Evolutionary conservation across 2,329 filamentous ascomycete genomes (phyloP).

Genomic region (Penicillium expansum): DNA sequence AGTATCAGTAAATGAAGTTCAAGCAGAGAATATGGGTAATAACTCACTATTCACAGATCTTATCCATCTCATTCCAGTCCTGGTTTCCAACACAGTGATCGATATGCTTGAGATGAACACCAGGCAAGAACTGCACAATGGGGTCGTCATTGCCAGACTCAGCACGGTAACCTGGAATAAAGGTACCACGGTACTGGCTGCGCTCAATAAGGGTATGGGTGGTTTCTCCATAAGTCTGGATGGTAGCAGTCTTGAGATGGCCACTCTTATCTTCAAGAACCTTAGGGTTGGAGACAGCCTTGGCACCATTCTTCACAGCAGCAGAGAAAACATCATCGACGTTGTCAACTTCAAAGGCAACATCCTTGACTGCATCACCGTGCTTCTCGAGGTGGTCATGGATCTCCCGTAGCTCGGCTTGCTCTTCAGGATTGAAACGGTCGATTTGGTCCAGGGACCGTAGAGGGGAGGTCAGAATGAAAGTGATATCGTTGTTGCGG

Average conservation of each 20-base stretch:
- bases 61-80: slow-evolving; percentile 85
- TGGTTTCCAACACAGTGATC: slow-evolving; percentile 98
- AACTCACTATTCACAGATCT: slow-evolving; percentile 57
- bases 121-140: slow-evolving; percentile 53
- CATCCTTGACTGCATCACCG: slow-evolving; percentile 91
- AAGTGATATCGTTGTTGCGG: slow-evolving; percentile 44
- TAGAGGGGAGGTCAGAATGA: slow-evolving; percentile 44
- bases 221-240: slow-evolving; percentile 91
- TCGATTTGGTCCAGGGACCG: slow-evolving; percentile 65
- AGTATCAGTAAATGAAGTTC: slow-evolving; percentile 3
- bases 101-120: slow-evolving; percentile 68
- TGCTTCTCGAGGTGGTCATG: slow-evolving; percentile 81
- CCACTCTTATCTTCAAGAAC: slow-evolving; percentile 63
- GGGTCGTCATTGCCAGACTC: slow-evolving; percentile 49
- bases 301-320: slow-evolving; percentile 58
- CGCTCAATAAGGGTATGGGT: slow-evolving; percentile 88
- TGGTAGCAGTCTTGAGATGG: slow-evolving; percentile 69
- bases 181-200: slow-evolving; percentile 66
- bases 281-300: slow-evolving; percentile 47
- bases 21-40: too few species aligned
- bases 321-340: slow-evolving; percentile 74
- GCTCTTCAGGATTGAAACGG: slow-evolving; percentile 56
- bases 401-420: slow-evolving; percentile 66
- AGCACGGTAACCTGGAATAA: slow-evolving; percentile 77
- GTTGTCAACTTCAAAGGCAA: slow-evolving; percentile 90